Evolutionary conservation across 768 basidiomycete species (phyloP), one percentile per base, ranked within the genome.

Genomic region (Tricholomella constricta): DNA sequence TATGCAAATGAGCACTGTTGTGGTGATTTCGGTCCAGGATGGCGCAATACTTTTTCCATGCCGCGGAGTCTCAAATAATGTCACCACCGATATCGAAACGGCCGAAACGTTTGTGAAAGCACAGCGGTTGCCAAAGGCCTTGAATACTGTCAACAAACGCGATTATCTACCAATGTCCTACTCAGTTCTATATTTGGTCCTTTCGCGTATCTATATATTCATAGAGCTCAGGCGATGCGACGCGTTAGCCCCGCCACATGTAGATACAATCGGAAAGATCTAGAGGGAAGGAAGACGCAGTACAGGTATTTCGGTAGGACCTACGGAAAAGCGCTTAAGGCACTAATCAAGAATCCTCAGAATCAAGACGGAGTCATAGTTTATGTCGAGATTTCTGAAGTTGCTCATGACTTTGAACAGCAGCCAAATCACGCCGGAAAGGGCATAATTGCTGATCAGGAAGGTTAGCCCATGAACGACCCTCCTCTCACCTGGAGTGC

Each of bases 251-350:
- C n/a, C n/a, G n/a, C n/a, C n/a, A n/a, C n/a, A n/a, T n/a, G n/a
- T n/a, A n/a, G n/a, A n/a, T n/a, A n/a, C n/a, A n/a, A n/a, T n/a
- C n/a, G n/a, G n/a, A n/a, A n/a, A n/a, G n/a, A n/a, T n/a, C n/a
- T n/a, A n/a, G n/a, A n/a, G n/a, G n/a, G n/a, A n/a, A n/a, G n/a
- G n/a, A n/a, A n/a, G n/a, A n/a, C n/a, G n/a, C n/a, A n/a, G n/a
- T n/a, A n/a, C n/a, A n/a, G n/a, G n/a, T n/a, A n/a, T n/a, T n/a
- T n/a, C n/a, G n/a, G n/a, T n/a, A n/a, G 78, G 41, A 91, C 80
- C 86, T 88, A 89, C 25, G 89, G 89, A 64, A 90, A 79, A 11
- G 87, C 89, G 37, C 86, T 82, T 38, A 79, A 64, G 36, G 85
- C 77, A 40, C 82, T 84, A 52, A 86, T 67, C 53, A 83, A 86